These are phyloP conservation scores for Lagenidium giganteum DNA, from an alignment of 352 stramenopile species.

Conservation along the genomic window DNA sequence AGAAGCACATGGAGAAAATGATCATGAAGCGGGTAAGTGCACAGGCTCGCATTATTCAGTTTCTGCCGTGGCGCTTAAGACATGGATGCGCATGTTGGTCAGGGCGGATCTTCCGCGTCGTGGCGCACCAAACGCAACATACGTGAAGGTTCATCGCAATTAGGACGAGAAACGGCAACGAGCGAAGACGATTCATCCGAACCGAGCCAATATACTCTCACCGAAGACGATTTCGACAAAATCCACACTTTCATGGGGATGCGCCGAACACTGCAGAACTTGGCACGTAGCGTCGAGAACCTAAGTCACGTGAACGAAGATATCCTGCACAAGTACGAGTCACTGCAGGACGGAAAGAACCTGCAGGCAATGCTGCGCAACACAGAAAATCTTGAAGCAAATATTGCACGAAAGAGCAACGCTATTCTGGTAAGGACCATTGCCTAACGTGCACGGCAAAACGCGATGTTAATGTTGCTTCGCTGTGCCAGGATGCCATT, in stretches of 20 bases:
- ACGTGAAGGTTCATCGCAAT: background rate
- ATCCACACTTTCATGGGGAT: constrained; percentile 45
- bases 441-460: no score
- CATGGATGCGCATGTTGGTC: background rate
- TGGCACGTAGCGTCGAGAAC: constrained; percentile 46
- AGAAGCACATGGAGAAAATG: constrained; percentile 58
- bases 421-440: constrained; percentile 36
- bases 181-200: background rate
- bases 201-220: constrained; percentile 29
- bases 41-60: background rate
- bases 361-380: constrained; percentile 12
- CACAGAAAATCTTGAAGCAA: constrained; percentile 29
- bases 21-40: constrained; percentile 40
- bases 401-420: constrained; percentile 46
- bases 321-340: constrained; percentile 20
- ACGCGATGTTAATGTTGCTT: constrained; percentile 3
- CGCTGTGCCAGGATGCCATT: constrained; percentile 34
- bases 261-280: constrained; percentile 39
- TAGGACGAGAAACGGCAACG: background rate
- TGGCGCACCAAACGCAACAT: constrained; percentile 43
- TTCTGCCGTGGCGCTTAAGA: no score
- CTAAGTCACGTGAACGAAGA: constrained; percentile 23
- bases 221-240: constrained; percentile 34
- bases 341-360: constrained; percentile 2
- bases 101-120: constrained; percentile 51